Conservation (phyloP, 805 yeast genomes). For the Kodamaea jinghongensis region DNA sequence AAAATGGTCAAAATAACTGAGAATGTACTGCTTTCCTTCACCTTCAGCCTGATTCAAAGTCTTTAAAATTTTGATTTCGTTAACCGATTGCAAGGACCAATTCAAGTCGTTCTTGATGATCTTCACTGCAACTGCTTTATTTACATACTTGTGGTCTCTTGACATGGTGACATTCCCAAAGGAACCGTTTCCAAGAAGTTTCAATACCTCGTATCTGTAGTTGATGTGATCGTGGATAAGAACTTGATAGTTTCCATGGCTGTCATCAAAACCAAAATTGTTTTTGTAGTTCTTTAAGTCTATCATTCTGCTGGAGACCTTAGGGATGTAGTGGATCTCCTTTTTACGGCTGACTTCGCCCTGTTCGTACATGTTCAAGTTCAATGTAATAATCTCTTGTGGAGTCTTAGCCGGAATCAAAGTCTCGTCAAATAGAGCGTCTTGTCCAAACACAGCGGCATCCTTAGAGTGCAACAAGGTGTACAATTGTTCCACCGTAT, state of each 20-base stretch:
- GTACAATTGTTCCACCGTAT: slow-evolving; percentile 1
- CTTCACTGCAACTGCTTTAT: slow-evolving; percentile 65
- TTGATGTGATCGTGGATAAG: slow-evolving; percentile 67
- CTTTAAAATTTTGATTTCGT: slow-evolving; percentile 69
- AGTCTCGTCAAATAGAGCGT: slow-evolving; percentile 1
- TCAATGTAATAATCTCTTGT: slow-evolving; percentile 6
- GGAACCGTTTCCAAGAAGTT: slow-evolving; percentile 70
- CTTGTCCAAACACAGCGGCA: slow-evolving; percentile 1
- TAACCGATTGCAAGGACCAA: slow-evolving; percentile 74
- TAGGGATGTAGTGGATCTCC: slow-evolving; percentile 52
- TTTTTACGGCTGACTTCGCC: slow-evolving; percentile 55
- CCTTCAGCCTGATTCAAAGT: slow-evolving; percentile 30
- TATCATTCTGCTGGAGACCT: slow-evolving; percentile 20
- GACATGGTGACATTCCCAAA: slow-evolving; percentile 78
- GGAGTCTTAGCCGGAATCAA: slow-evolving; percentile 1
- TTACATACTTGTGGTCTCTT: slow-evolving; percentile 54
- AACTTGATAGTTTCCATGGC: slow-evolving; percentile 57
- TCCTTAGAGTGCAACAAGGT: neutral
- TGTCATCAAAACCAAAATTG: slow-evolving; percentile 75
- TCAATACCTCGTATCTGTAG: slow-evolving; percentile 64
- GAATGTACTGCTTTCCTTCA: slow-evolving; percentile 6
- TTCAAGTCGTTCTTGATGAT: slow-evolving; percentile 70
- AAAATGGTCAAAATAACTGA: slow-evolving; percentile 60
- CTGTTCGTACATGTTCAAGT: slow-evolving; percentile 53
- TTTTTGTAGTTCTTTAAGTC: slow-evolving; percentile 37